Percentiles rank a stretch among this genome's conserved stretches.
Conservation (phyloP, 179 eudicot species). For the Sideroxylon spinosum region DNA sequence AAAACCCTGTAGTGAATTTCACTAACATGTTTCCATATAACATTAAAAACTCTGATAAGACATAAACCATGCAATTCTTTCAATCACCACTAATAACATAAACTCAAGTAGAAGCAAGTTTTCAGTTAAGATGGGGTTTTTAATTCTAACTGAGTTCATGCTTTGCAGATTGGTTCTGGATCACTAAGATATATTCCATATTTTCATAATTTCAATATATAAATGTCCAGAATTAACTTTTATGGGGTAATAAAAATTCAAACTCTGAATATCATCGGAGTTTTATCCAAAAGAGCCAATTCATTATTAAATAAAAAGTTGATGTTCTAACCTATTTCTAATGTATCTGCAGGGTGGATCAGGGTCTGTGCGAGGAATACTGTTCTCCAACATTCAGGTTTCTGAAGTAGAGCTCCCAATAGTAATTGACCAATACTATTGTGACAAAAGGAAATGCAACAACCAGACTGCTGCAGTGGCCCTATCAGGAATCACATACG, state of each 20-base stretch:
- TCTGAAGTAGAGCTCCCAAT: slow-evolving; percentile 76
- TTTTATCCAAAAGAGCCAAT: neutral
- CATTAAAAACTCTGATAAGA: neutral
- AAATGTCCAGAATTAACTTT: neutral
- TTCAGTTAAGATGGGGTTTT: neutral
- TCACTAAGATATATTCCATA: neutral
- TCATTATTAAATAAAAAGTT: neutral
- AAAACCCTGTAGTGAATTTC: neutral
- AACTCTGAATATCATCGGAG: neutral
- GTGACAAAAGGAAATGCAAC: slow-evolving; percentile 66
- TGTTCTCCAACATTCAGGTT: slow-evolving; percentile 75
- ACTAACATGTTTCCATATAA: neutral
- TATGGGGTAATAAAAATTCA: neutral
- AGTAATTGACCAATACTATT: slow-evolving; percentile 84
- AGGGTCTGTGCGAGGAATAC: slow-evolving; percentile 67
- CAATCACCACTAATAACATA: neutral
- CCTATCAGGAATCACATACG: slow-evolving; percentile 71
- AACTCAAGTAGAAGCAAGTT: neutral
- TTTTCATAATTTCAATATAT: neutral
- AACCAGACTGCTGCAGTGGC: slow-evolving; percentile 79
- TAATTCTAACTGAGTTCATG: neutral
- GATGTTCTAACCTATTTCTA: neutral
- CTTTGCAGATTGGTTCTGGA: neutral
- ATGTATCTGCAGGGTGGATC: slow-evolving; percentile 64
- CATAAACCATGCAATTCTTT: neutral